Base-by-base conservation (phyloP, 306 rosid species). In the Alnus rubra region DNA sequence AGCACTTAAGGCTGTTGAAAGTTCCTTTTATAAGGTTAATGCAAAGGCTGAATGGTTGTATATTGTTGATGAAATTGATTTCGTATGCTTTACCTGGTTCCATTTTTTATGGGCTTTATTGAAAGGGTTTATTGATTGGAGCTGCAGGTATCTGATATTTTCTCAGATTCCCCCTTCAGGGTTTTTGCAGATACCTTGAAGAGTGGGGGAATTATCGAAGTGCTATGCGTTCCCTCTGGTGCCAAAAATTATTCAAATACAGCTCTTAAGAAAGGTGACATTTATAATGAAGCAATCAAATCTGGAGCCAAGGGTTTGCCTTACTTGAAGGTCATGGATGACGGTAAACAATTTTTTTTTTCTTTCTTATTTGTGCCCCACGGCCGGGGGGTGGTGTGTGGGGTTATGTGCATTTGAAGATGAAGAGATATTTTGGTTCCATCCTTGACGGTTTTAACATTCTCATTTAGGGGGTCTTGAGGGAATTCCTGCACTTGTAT, bases 241-340 rank as follows among this genome's bases (percentile, higher is more conserved):
- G 85, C 92, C 70, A 91, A 88, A 88, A 78, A 69, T 45, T 95
- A 92, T 87, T 92, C 98, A 69, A 95, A 92, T 76, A 90, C 98
- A 18, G 91, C 96, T 76, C 96, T 95, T 79, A 92, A 92, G 80
- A 91, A 95, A 86, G 98, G 98, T 14, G 92, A 90, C 78, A 79
- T 95, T 78, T 95, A 86, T 77, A 85, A 73, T 55, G 96, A 91
- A 84, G 96, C 93, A 47, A 73, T 80, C 77, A 90, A 86, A 91
- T 89, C 97, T 77, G 98, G 98, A 77, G 97, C 98, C 3, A 92
- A 88, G 86, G 97, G 98, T 58, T 95, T 95, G 76, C 97, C 96
- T 83, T 95, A 91, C 84, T 88, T 95, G 81, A 95, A 92, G 90
- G 90, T 95, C 75, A 73, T 84, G 71, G 91, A 92, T 84, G 91